Base-by-base conservation (phyloP, 495 filamentous ascomycete genomes). In the Penicillium herquei region DNA sequence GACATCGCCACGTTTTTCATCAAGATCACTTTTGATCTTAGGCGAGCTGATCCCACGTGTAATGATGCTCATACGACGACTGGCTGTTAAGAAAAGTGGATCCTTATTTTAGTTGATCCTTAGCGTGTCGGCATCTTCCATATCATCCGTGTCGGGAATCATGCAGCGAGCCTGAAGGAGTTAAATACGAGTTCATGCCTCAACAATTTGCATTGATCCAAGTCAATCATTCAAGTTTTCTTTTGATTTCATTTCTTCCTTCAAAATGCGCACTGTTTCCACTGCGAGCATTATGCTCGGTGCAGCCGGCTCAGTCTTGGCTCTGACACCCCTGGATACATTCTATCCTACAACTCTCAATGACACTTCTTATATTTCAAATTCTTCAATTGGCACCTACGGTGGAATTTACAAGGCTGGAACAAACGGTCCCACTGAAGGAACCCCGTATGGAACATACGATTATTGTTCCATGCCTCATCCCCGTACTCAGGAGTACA, bases 391-490 rank as follows among this genome's bases (percentile, higher is more conserved):
- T n/a, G 74, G 69, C 8, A 72, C 69, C 0, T 73, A 76, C 54
- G 74, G 74, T 2, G 74, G 72, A 11, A 68, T 72, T 39, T 77
- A 76, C 57, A 52, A 62, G 16, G 74, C 74, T 3, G 54, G 65
- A 0, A 61, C 60, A 2, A 62, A 63, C 45, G 64, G 66, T 8
- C 61, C 74, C 3, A 69, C 66, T 14, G 54, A 51, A 12, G 57
- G 62, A 1, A 45, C 47, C 3, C 56, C 63, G 0, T 65, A 69
- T 5, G 69, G 69, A 26, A 60, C 51, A 30, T 77, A 77, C 51
- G 69, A 76, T 45, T 77, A 77, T 52, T 77, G 74, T 31, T 64
- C 68, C 6, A 77, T 77, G 74, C 74, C 74, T n/a, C 74, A 77
- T 61, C 74, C 74, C 3, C 72, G 67, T 30, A 43, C 48, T n/a